A percentile compares a stretch with the other conserved stretches of the same genome.
phyloP scores from a whole-genome alignment of 345 rosid genomes.

The Ricinus communis region DNA sequence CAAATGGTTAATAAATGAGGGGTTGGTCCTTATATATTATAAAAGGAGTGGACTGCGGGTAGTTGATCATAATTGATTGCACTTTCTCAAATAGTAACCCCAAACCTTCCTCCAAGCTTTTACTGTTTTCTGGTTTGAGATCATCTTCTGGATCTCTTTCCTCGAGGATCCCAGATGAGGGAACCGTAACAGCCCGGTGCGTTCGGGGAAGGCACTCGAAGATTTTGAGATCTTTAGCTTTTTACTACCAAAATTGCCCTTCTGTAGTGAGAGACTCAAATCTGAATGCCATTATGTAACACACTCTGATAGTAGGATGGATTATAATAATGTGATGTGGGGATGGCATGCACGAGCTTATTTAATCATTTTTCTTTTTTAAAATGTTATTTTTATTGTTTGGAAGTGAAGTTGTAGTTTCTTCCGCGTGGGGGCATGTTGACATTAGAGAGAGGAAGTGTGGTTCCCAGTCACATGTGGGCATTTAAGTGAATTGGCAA shows the following conservation, averaged over 20 bases:
- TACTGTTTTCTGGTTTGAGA: no score
- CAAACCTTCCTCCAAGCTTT: conserved; percentile 3
- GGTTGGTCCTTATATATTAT: conserved; percentile 21
- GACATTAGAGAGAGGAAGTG: neutral
- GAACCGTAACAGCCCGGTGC: no score
- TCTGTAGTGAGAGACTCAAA: no score
- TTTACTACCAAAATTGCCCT: no score
- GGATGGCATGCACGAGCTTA: no score
- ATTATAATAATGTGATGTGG: no score
- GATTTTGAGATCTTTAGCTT: no score
- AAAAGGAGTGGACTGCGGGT: conserved; percentile 24
- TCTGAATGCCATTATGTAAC: no score
- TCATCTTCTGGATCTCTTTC: no score
- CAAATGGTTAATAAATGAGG: conserved; percentile 29
- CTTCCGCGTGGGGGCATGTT: conserved; percentile 8
- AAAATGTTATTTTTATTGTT: neutral
- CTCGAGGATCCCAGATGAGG: no score
- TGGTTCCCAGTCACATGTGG: conserved; percentile 30
- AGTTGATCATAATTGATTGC: conserved; percentile 37
- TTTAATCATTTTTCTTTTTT: neutral
- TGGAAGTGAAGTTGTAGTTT: conserved; percentile 9
- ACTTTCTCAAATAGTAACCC: neutral
- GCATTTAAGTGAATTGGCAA: conserved; percentile 22
- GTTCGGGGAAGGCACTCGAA: no score
- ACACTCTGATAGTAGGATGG: no score